Conservation (phyloP, 2,329 filamentous ascomycete species). For the Ophiostoma sp. region DNA sequence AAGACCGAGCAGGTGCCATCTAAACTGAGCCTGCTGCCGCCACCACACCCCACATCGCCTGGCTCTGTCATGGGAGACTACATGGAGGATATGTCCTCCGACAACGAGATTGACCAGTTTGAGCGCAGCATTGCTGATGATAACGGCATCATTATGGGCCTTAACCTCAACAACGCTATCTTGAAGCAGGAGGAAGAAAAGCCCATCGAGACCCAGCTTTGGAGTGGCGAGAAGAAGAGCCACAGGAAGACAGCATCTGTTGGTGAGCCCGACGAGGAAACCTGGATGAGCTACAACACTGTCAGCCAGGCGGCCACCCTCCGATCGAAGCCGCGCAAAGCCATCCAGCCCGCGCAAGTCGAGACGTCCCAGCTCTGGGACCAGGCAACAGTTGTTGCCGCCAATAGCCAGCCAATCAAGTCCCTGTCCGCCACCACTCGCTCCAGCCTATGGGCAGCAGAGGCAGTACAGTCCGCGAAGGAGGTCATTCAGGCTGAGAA, state of each 20-base stretch:
- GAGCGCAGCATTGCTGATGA: conserved; percentile 21
- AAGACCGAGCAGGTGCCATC: conserved; percentile 49
- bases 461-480: background rate
- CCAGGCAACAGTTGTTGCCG: background rate
- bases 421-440: background rate
- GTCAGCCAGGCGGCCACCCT: conserved; percentile 26
- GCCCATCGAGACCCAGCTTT: conserved; percentile 17
- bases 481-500: background rate
- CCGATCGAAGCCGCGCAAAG: conserved; percentile 31
- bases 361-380: conserved; percentile 29
- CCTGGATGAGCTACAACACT: conserved; percentile 36
- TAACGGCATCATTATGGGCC: conserved; percentile 30
- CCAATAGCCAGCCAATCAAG: background rate
- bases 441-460: background rate
- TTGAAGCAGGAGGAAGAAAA: background rate
- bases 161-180: conserved; percentile 31
- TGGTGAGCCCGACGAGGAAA: conserved; percentile 35
- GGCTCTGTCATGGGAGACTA: conserved; percentile 34
- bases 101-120: conserved; percentile 31
- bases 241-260: conserved; percentile 12
- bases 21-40: conserved; percentile 46
- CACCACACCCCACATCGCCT: conserved; percentile 23
- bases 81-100: conserved; percentile 32
- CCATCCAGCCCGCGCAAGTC: conserved; percentile 30
- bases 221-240: conserved; percentile 18